These are phyloP conservation scores for Candida odintsovae DNA, from an alignment of 805 yeast species.

Conservation along the genomic window DNA sequence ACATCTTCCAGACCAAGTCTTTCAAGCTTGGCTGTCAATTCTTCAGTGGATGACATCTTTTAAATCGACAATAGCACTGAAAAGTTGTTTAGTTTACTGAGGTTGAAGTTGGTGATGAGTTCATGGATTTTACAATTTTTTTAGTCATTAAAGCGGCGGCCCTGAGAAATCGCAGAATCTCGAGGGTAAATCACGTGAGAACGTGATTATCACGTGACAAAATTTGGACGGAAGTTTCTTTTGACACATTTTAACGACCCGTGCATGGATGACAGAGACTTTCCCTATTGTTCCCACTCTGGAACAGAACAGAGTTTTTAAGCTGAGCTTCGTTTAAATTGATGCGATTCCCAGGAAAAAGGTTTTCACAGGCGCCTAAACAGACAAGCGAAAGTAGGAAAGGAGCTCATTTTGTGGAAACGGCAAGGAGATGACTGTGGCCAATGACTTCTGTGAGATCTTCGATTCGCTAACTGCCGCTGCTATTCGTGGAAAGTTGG, in stretches of 20 bases:
- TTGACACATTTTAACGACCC: background rate
- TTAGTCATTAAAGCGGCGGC: too few relatives aligned
- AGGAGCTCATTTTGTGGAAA: too few relatives aligned
- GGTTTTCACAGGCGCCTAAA: too few relatives aligned
- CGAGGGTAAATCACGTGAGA: background rate
- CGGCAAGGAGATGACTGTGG: background rate
- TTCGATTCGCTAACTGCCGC: background rate
- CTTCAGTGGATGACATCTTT: constrained; percentile 27
- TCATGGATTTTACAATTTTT: background rate
- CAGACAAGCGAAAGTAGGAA: background rate
- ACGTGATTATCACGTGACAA: background rate
- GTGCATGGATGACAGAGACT: background rate
- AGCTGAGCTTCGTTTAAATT: too few relatives aligned
- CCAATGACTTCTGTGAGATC: background rate
- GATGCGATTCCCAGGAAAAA: background rate
- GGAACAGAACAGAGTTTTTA: too few relatives aligned
- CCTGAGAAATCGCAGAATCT: too few relatives aligned
- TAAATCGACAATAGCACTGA: background rate
- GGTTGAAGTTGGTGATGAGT: background rate
- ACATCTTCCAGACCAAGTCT: constrained; percentile 64
- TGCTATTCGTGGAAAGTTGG: background rate
- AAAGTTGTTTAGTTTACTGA: background rate
- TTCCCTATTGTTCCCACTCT: too few relatives aligned
- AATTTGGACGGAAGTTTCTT: background rate
- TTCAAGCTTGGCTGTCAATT: constrained; percentile 27